Evolutionary conservation across 108 stramenopile species (phyloP), one percentile per base, ranked within the genome.

Genomic region (Fragilaria crotonensis): DNA sequence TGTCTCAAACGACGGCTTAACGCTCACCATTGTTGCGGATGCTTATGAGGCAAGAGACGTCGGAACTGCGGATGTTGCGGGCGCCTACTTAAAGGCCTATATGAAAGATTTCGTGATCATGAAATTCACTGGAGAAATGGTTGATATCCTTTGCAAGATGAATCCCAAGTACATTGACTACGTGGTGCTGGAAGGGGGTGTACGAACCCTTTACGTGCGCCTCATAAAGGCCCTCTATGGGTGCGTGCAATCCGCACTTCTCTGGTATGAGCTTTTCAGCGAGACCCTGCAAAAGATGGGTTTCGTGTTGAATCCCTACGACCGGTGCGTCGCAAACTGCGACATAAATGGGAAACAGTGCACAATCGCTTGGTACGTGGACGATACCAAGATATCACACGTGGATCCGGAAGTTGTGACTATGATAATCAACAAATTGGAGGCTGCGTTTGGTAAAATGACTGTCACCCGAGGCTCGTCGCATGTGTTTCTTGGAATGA

Each of bases 401-500:
- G 48, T 29, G 14, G 29, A 60, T 29, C 22, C 44, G 22, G 2
- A 21, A 5, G 71, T 61, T 4, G 47, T 71, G 0, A 60, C 21
- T 5, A 0, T 32, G 0, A 33, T 62, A 1, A 33, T 72, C 48
- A 29, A 5, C 7, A 17, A 30, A 14, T 5, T 66, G 25, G 51
- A 69, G 14, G 31, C 36, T 5, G 25, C 54, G 25, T 64, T 49
- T 36, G 68, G 68, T n/a, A n/a, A n/a, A n/a, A 62, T 66, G n/a
- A 56, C 54, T 11, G 47, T 50, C 3, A 20, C 23, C 5, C 20
- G 44, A 54, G 54, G 68, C 3, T 49, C 45, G 5, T 2, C 1
- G 36, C 68, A 70, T 29, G 69, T 66, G 20, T 75, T 60, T 48
- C 65, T 75, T 11, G 74, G 69, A 9, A 75, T 75, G 74, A 36